Base-by-base conservation (phyloP, 176 grass and related monocot genomes). In the Elaeis guineensis region DNA sequence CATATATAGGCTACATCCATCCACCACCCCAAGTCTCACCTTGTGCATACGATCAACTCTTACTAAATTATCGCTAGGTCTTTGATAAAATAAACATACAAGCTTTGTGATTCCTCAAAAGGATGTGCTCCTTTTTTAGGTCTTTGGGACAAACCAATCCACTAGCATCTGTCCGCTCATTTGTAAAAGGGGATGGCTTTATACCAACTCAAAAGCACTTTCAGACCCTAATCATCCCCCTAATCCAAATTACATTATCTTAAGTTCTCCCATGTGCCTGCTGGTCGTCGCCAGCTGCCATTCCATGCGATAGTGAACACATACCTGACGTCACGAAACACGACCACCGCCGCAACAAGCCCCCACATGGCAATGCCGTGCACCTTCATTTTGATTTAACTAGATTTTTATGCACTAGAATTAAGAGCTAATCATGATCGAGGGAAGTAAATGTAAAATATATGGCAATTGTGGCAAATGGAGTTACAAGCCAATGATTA, bases 141-240 rank as follows among this genome's bases (percentile, higher is more conserved):
- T 12, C 17, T n/a, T n/a, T 29, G 7, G 58, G 58, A 24, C 26
- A 16, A 16, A 61, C 24, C 5, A 39, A 30, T 32, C 30, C 17
- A n/a, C 16, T n/a, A 29, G 25, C 23, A 60, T 30, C 17, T 2
- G 6, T n/a, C n/a, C 25, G 14, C 25, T 30, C 24, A 3, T 25
- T 16, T 30, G 57, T 25, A 30, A n/a, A 60, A 16, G 57, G 57
- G 57, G 57, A 4, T 61, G 26, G 16, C 58, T 61, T 61, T 61
- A 61, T 19, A 18, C 25, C 58, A n/a, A 35, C 25, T 35, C 26
- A 29, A 35, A 19, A 8, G 58, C 58, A 9, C 16, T n/a, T 35
- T 61, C 39, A 30, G 22, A 19, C 58, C 17, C 58, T 17, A 39
- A 61, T 61, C 15, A 12, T 35, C 16, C 17, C 29, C 58, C 16